Evolutionary conservation across 371 early-diverging fungal genomes (phyloP).

Genomic region (Mucor velutinosus): DNA sequence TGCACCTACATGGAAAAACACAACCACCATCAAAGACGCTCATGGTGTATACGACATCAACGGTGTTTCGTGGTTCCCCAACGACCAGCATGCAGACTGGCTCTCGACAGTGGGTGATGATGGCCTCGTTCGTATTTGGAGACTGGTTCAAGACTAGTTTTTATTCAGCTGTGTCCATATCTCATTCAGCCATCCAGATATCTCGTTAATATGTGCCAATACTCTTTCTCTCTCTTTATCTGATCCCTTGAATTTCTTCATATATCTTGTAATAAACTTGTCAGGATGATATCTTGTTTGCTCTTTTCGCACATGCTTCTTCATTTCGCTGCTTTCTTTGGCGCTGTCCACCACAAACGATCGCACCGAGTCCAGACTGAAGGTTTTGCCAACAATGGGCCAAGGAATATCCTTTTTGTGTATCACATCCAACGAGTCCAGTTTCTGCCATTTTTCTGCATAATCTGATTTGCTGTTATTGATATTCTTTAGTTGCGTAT

Average conservation of each 20-base stretch:
- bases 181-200: slow-evolving; percentile 49
- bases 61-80: slow-evolving; percentile 85
- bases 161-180: slow-evolving; percentile 26
- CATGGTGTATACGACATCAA: slow-evolving; percentile 90
- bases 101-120: slow-evolving; percentile 92
- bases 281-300: slow-evolving; percentile 52
- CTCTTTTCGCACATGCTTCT: slow-evolving; percentile 43
- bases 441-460: slow-evolving; percentile 26
- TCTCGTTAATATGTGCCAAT: slow-evolving; percentile 28
- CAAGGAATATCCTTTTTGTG: slow-evolving; percentile 42
- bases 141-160: slow-evolving; percentile 27
- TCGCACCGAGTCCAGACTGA: slow-evolving; percentile 16
- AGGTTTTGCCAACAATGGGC: slow-evolving; percentile 27
- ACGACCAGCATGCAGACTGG: slow-evolving; percentile 59
- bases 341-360: slow-evolving; percentile 25
- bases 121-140: slow-evolving; percentile 81
- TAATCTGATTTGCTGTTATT: slow-evolving; percentile 8
- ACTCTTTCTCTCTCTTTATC: slow-evolving; percentile 31
- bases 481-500: slow-evolving; percentile 3
- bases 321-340: slow-evolving; percentile 12
- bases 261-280: slow-evolving; percentile 42
- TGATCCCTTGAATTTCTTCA: slow-evolving; percentile 30
- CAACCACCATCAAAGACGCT: slow-evolving; percentile 55
- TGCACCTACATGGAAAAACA: slow-evolving; percentile 35
- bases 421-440: slow-evolving; percentile 18